These are phyloP conservation scores for Helianthus tuberosus DNA, from an alignment of 129 eudicot genomes.

Conservation along the genomic window DNA sequence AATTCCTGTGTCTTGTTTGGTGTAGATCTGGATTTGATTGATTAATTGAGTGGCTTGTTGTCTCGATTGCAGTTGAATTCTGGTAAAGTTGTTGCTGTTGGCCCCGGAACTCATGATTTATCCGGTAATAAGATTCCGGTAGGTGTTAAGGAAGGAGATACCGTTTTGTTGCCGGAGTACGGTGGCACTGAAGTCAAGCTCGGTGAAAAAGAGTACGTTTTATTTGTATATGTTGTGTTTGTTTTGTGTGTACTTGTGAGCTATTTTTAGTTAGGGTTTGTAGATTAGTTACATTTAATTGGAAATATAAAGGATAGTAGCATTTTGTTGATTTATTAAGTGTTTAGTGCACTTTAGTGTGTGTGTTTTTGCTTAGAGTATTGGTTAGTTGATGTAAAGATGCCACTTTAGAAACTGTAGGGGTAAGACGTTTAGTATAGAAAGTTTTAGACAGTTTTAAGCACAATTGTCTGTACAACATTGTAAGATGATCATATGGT, in stretches of 20 bases:
- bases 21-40: not conserved
- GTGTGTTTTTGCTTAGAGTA: too few relatives aligned
- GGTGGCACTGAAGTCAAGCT: conserved; percentile 89
- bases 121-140: conserved; percentile 66
- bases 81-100: conserved; percentile 86
- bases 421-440: not conserved
- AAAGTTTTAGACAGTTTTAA: not conserved
- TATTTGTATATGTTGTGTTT: not conserved
- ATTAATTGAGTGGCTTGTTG: not conserved
- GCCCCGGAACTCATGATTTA: conserved; percentile 62
- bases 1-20: too few relatives aligned
- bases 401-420: not conserved
- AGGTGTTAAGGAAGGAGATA: conserved; percentile 86
- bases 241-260: not conserved
- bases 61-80: conserved; percentile 65
- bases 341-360: too few relatives aligned
- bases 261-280: not conserved
- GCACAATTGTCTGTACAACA: not conserved
- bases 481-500: not conserved
- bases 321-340: not conserved
- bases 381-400: not conserved
- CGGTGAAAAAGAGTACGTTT: conserved; percentile 80
- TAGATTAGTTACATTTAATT: not conserved
- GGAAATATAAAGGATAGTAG: not conserved
- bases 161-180: conserved; percentile 88